These are phyloP conservation scores for Huntiella omanensis DNA, from an alignment of 2,329 filamentous ascomycete genomes.

Conservation along the genomic window DNA sequence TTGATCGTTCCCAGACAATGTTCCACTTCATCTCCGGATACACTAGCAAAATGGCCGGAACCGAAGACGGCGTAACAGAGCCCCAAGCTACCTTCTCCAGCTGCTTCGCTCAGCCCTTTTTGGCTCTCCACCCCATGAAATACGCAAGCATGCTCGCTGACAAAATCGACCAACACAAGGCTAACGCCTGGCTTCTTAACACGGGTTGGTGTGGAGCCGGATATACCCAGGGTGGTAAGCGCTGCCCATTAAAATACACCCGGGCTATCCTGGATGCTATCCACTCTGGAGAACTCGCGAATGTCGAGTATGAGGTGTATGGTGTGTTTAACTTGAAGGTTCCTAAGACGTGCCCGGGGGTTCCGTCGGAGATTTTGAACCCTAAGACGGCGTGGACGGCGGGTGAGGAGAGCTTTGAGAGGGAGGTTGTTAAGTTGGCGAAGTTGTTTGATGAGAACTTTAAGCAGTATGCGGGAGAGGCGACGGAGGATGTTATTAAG, in stretches of 20 bases:
- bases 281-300: slow-evolving; percentile 87
- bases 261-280: slow-evolving; percentile 93
- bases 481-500: slow-evolving; percentile 59
- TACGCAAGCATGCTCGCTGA: slow-evolving; percentile 97
- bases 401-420: slow-evolving; percentile 61
- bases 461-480: slow-evolving; percentile 78
- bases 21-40: slow-evolving; percentile 99
- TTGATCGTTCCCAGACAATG: slow-evolving; percentile 89
- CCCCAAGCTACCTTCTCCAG: slow-evolving; percentile 97
- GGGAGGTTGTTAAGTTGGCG: slow-evolving; percentile 80
- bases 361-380: slow-evolving; percentile 86
- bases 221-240: slow-evolving; percentile 79
- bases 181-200: slow-evolving; percentile 97
- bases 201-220: slow-evolving; percentile 93
- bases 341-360: slow-evolving; percentile 76
- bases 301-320: slow-evolving; percentile 86
- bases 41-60: slow-evolving; percentile 99
- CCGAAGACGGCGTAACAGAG: slow-evolving; percentile 90
- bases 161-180: slow-evolving; percentile 89
- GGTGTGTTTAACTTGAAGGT: slow-evolving; percentile 92
- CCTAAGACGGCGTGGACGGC: slow-evolving; percentile 83
- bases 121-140: slow-evolving; percentile 96
- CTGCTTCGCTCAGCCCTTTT: slow-evolving; percentile 98
- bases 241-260: slow-evolving; percentile 96
- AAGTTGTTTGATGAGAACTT: slow-evolving; percentile 92